Evolutionary conservation across 345 rosid species (phyloP), one percentile per base, ranked within the genome.

Genomic region (Microthlaspi erraticum): DNA sequence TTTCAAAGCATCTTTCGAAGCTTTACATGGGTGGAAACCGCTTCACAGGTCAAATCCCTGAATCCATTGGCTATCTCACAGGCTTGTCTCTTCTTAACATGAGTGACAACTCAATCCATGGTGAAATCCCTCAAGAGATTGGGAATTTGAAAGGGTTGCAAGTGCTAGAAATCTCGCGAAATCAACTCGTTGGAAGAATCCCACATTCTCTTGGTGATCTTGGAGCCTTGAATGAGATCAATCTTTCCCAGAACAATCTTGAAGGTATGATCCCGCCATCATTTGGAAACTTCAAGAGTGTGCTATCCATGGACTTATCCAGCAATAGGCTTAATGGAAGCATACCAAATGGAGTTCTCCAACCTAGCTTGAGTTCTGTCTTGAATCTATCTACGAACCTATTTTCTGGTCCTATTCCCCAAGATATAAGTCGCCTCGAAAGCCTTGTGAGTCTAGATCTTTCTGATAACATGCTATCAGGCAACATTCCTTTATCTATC

Each of bases 251-350:
- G 16, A 86, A 84, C 42, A 70, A 67, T 12, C 64, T 86, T 50
- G 73, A 34, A 58, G 85, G 84, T 39, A 7, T 34, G 59, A 66
- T 86, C 36, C 87, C 88, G 0, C 10, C 59, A 37, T 78, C 72
- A 8, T 84, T 81, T 33, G 73, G 65, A 17, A 81, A 81, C 59
- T 86, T 82, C 45, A 75, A 60, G 56, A 48, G 36, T 11, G 18
- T 86, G 62, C 65, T 74, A 42, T 76, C 84, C 60, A 53, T 82
- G 80, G 88, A 83, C 42, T 48, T 84, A 43, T 83, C 90, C 56
- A 77, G 16, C 67, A 84, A 86, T 48, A 82, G 20, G 80, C 64
- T 86, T 55, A 68, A 57, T 36, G 82, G 88, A 75, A 81, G 74
- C 78, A 68, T 82, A 58, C 77, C 85, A 1, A 71, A 59, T 50